Evolutionary conservation across 768 basidiomycete genomes (phyloP).

Genomic region (Termitomyces sp.): DNA sequence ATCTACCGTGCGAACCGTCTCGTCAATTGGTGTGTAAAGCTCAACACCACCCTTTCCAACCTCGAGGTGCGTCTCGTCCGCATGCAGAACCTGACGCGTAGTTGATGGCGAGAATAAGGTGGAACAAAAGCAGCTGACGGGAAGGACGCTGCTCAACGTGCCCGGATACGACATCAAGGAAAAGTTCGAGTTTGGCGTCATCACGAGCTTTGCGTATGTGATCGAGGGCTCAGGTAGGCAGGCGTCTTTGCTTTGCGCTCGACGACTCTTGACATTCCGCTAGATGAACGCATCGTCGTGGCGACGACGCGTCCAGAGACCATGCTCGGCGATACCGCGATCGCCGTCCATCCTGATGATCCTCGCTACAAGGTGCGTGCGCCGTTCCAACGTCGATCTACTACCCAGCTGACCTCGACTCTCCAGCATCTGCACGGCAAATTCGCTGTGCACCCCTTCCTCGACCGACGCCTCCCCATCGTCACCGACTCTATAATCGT

Average conservation of each 20-base stretch:
- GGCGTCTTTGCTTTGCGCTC: constrained; percentile 12
- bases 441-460: constrained; percentile 85
- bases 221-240: constrained; percentile 76
- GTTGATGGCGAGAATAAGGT: constrained; percentile 44
- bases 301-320: constrained; percentile 99
- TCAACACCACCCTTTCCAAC: constrained; percentile 98
- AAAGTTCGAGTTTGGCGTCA: constrained; percentile 93
- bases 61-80: constrained; percentile 60
- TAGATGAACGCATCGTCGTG: constrained; percentile 87
- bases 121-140: constrained; percentile 85
- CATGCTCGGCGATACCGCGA: constrained; percentile 96
- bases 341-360: constrained; percentile 95
- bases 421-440: constrained; percentile 87
- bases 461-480: constrained; percentile 82
- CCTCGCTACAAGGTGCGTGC: constrained; percentile 77
- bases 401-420: background rate
- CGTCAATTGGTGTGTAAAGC: constrained; percentile 95
- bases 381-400: too few relatives aligned
- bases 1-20: constrained; percentile 94
- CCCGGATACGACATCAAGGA: constrained; percentile 96
- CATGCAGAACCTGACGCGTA: background rate
- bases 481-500: constrained; percentile 82
- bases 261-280: background rate
- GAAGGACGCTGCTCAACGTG: constrained; percentile 80
- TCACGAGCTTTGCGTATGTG: constrained; percentile 93